Percentiles rank a stretch among this genome's conserved stretches.
Conservation (phyloP, 2,329 filamentous ascomycete species). For the Clarireedia hainanense region DNA sequence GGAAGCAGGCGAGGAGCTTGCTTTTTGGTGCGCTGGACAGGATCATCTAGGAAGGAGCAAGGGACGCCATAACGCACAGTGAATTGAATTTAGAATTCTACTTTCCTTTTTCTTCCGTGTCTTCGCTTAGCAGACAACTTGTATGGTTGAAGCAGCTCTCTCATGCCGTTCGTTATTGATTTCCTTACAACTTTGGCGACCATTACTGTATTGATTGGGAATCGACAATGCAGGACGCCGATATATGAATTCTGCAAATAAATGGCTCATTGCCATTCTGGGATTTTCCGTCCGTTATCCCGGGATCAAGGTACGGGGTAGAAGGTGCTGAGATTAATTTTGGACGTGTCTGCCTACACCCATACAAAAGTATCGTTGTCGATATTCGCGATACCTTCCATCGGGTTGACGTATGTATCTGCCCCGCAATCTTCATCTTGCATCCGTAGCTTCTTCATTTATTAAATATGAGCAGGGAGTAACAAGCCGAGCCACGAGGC, state of each 20-base stretch:
- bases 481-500: conserved; percentile 19
- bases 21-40: neutral
- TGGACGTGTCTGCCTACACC: neutral
- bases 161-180: neutral
- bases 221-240: neutral
- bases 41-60: conserved; percentile 1
- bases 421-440: conserved; percentile 7
- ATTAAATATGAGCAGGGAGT: neutral
- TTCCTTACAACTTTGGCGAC: neutral
- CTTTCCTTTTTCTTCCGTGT: neutral
- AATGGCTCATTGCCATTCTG: neutral
- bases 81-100: neutral
- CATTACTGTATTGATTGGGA: neutral
- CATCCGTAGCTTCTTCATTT: neutral
- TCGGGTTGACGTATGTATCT: neutral
- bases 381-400: neutral
- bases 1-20: too few relatives aligned
- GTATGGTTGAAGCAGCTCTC: neutral
- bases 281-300: neutral
- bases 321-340: neutral
- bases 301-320: neutral
- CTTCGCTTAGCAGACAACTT: conserved; percentile 2
- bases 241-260: neutral
- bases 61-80: neutral
- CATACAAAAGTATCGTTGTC: neutral